Evolutionary conservation across 306 rosid species (phyloP).

Genomic region (Styphnolobium japonicum): DNA sequence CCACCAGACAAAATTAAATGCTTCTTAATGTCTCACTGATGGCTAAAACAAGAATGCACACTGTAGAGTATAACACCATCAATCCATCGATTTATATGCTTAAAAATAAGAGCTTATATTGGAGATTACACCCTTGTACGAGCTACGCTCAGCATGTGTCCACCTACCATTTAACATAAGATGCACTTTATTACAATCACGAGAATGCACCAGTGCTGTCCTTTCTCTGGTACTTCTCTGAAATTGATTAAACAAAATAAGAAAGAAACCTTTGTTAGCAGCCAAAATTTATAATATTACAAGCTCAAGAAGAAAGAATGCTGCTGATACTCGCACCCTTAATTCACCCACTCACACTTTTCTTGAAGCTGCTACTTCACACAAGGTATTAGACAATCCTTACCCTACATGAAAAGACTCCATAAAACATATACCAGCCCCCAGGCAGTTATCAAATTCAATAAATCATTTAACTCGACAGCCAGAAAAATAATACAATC

Average conservation of each 20-base stretch:
- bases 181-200: conserved; percentile 34
- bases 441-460: not conserved
- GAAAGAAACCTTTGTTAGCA: not conserved
- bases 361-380: too few relatives aligned
- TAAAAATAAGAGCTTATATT: conserved; percentile 31
- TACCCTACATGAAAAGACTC: not conserved
- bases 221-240: conserved; percentile 25
- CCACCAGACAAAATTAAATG: conserved; percentile 21
- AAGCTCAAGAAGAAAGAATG: not conserved
- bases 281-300: not conserved
- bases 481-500: not conserved
- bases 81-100: conserved; percentile 30
- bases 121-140: conserved; percentile 30
- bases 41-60: conserved; percentile 28
- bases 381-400: too few relatives aligned
- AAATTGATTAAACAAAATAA: conserved; percentile 2
- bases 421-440: not conserved
- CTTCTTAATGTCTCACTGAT: conserved; percentile 2
- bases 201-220: conserved; percentile 32
- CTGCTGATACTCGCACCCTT: too few relatives aligned
- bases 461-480: not conserved
- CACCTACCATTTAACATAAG: conserved; percentile 18
- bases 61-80: conserved; percentile 25
- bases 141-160: conserved; percentile 17
- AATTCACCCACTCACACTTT: too few relatives aligned